phyloP scores from a whole-genome alignment of 2,329 filamentous ascomycete species.

The Xylaria sp. region DNA sequence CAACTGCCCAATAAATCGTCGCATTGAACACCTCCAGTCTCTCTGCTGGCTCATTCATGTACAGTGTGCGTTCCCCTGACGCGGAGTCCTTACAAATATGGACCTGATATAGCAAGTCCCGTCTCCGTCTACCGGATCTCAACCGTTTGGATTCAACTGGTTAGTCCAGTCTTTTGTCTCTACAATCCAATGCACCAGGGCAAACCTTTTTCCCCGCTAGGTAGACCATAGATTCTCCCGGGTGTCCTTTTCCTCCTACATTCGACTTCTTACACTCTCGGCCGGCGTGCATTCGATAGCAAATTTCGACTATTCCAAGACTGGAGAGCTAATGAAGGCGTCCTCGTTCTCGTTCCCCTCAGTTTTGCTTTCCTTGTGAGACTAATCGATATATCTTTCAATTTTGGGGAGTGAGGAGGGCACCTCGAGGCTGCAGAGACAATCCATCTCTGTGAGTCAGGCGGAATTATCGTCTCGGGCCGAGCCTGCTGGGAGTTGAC shows the following conservation, averaged over 20 bases:
- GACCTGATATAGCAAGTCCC: conserved; percentile 8
- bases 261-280: background rate
- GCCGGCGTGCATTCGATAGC: conserved; percentile 9
- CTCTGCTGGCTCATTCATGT: conserved; percentile 5
- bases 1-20: conserved; percentile 14
- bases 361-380: background rate
- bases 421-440: conserved; percentile 1
- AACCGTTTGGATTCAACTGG: conserved; percentile 4
- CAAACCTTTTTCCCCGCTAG: conserved; percentile 1
- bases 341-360: background rate
- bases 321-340: background rate
- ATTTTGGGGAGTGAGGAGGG: background rate
- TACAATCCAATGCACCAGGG: background rate
- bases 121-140: conserved; percentile 16
- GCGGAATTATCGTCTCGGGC: background rate
- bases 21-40: background rate
- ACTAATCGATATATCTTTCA: background rate
- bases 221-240: conserved; percentile 15
- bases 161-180: background rate
- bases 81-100: conserved; percentile 18
- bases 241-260: conserved; percentile 31
- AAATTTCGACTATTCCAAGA: background rate
- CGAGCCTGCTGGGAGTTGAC: background rate
- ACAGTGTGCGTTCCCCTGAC: conserved; percentile 18
- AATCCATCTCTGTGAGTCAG: background rate